Base-by-base conservation (phyloP, 83 land plant species). In the Thuja plicata region DNA sequence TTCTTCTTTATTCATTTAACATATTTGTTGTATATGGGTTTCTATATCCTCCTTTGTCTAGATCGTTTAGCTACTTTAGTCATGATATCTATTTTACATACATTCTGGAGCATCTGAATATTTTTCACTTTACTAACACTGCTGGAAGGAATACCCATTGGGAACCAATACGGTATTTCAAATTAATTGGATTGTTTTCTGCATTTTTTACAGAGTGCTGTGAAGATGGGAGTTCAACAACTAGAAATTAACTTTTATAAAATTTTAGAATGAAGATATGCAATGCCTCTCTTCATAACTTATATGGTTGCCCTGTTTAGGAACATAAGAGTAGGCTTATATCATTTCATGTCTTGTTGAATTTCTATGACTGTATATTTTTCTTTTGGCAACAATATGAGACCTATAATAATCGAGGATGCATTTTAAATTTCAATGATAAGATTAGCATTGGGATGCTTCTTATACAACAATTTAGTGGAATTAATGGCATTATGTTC, bases 401-500 rank as follows among this genome's bases (percentile, higher is more conserved):
- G n/a, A n/a, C n/a, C n/a, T n/a, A n/a, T 3, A 45, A 45, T 5
- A 8, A 45, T 45, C 0, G 40, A 38, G 40, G 40, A 38, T 38
- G 40, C 40, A 38, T 38, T 38, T 38, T 38, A 38, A 38, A 38
- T 38, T 38, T 38, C 2, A 38, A 38, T 46, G 8, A 46, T 9
- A 0, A 8, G 8, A 46, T 8, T 8, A 0, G 50, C 50, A 92
- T 94, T 90, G 94, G 93, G 32, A 76, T 95, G 88, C 92, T 95
- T 11, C 86, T 92, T 11, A 87, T 95, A 24, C 96, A 95, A 86
- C 94, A 95, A 87, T 88, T 94, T 8, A 91, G 91, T 87, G 96
- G 96, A 85, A 91, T 92, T 71, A 95, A 95, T 90, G 95, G 90
- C 71, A 90, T 95, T 77, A 62, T 95, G 30, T 95, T 95, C 87